A percentile compares a stretch with the other conserved stretches of the same genome.
phyloP scores from a whole-genome alignment of 2,329 filamentous ascomycete genomes.

The Neonectria hederae region DNA sequence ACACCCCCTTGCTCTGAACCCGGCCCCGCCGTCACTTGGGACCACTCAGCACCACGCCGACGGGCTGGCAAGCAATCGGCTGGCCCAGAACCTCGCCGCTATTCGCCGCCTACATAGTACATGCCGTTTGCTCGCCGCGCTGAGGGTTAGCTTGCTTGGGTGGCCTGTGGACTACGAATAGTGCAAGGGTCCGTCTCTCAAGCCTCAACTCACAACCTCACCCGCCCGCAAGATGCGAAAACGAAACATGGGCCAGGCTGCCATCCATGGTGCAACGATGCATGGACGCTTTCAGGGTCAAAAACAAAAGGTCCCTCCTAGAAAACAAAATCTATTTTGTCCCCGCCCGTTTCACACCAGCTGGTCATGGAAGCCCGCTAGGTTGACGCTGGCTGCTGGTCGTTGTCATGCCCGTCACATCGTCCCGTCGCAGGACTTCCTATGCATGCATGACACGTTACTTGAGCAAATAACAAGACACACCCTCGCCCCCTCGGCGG shows the following conservation, averaged over 20 bases:
- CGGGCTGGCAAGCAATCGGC: background rate
- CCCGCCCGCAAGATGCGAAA: background rate
- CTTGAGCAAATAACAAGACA: background rate
- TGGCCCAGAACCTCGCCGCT: background rate
- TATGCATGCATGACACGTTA: constrained; percentile 25
- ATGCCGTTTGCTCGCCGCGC: background rate
- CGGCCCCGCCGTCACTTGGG: background rate
- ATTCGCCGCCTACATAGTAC: too few relatives aligned
- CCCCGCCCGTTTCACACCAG: background rate
- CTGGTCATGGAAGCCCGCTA: background rate
- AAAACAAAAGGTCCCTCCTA: background rate
- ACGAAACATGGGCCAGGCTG: background rate
- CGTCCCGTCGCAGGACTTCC: background rate
- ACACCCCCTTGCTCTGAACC: background rate
- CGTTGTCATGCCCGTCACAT: constrained; percentile 1
- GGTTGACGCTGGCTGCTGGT: background rate
- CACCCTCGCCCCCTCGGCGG: background rate
- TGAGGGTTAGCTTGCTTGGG: background rate
- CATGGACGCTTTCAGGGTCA: background rate
- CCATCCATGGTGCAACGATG: background rate
- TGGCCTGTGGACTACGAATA: too few relatives aligned
- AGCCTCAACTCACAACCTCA: background rate
- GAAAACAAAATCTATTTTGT: background rate
- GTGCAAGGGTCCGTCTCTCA: background rate
- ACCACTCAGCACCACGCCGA: background rate